Evolutionary conservation across 1,139 yeast genomes (phyloP).

Genomic region (Geotrichum aggregatum): DNA sequence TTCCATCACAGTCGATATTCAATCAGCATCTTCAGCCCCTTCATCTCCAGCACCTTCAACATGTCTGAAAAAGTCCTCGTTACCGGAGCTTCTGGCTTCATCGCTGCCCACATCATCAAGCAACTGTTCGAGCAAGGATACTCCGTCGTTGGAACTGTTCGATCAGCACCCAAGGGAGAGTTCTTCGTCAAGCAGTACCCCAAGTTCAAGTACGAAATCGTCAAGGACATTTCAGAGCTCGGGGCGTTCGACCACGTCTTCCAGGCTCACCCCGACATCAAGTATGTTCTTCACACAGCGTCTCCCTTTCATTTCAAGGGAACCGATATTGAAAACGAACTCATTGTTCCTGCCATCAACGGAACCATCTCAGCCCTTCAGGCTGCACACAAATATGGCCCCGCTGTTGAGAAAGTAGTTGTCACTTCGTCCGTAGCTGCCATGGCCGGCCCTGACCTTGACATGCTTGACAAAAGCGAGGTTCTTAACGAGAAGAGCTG

Average conservation of each 20-base stretch:
- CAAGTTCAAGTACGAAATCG: conserved; percentile 42
- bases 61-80: conserved; percentile 41
- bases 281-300: conserved; percentile 44
- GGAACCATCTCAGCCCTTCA: conserved; percentile 9
- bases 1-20: no score
- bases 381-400: conserved; percentile 22
- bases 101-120: conserved; percentile 49
- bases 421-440: conserved; percentile 16
- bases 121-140: conserved; percentile 40
- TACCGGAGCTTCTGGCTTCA: conserved; percentile 59
- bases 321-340: conserved; percentile 23
- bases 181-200: conserved; percentile 36
- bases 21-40: no score
- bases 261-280: conserved; percentile 39
- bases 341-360: conserved; percentile 13
- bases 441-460: conserved; percentile 20
- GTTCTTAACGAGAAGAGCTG: conserved; percentile 40
- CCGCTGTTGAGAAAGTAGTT: conserved; percentile 11
- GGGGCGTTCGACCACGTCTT: conserved; percentile 42
- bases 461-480: conserved; percentile 21
- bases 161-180: conserved; percentile 50
- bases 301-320: conserved; percentile 40
- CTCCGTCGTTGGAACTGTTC: conserved; percentile 56
- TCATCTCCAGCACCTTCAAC: no score
- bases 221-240: conserved; percentile 39